Conservation (phyloP, 1,284 basidiomycete genomes). For the Melampsora americana region DNA sequence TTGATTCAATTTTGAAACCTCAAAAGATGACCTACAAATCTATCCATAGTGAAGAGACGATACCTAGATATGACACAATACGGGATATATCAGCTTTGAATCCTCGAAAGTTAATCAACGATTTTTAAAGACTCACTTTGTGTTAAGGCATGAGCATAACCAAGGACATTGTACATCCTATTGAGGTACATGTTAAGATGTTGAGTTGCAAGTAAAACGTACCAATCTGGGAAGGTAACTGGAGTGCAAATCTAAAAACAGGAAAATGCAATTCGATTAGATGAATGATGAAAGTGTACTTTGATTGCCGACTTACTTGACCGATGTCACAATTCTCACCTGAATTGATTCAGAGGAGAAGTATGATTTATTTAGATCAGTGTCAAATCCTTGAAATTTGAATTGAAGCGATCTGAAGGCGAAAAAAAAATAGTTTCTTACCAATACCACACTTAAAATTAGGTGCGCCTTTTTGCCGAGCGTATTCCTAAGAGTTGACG, state of each 20-base stretch:
- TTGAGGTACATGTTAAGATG: constrained; percentile 31
- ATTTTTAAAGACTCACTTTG: constrained; percentile 18
- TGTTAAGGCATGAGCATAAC: constrained; percentile 27
- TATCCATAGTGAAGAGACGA: constrained; percentile 32
- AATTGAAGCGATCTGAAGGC: neutral
- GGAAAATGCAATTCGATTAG: neutral
- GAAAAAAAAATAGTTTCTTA: neutral
- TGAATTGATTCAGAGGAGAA: neutral
- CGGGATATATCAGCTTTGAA: too few relatives aligned
- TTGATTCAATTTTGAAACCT: neutral
- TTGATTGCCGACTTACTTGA: constrained; percentile 17
- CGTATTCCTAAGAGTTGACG: constrained; percentile 7
- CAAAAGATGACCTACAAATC: constrained; percentile 26
- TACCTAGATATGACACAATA: constrained; percentile 5
- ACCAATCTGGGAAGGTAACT: constrained; percentile 36
- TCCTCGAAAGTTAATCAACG: too few relatives aligned
- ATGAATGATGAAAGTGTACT: neutral
- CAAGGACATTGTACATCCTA: constrained; percentile 18
- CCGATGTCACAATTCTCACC: constrained; percentile 34
- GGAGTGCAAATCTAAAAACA: constrained; percentile 33
- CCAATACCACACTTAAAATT: constrained; percentile 41
- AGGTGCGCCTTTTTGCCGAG: constrained; percentile 22
- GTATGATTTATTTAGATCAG: neutral
- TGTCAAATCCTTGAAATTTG: neutral
- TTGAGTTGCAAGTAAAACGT: constrained; percentile 37